Conservation (phyloP, 192 early-diverging fungal genomes). For the Phlyctochytrium arcticum region DNA sequence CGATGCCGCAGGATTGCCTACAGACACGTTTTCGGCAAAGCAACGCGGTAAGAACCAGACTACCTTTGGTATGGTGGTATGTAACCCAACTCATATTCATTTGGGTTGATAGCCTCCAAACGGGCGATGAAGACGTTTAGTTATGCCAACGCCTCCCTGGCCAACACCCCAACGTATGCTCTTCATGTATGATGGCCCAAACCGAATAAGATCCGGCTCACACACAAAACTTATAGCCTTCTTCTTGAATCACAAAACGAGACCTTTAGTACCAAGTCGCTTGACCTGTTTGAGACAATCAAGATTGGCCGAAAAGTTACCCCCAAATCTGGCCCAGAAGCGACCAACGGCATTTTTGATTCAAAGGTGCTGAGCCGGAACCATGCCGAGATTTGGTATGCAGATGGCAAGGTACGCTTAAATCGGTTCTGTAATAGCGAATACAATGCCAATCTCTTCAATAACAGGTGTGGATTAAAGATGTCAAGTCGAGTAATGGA, state of each 20-base stretch:
- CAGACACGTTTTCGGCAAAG: background rate
- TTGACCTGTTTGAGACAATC: constrained; percentile 56
- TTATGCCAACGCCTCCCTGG: constrained; percentile 17
- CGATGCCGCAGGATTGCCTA: background rate
- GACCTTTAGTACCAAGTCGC: constrained; percentile 15
- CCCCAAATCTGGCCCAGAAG: constrained; percentile 55
- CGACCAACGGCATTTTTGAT: constrained; percentile 76
- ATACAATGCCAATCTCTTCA: background rate
- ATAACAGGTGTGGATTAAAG: constrained; percentile 63
- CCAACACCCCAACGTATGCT: constrained; percentile 23
- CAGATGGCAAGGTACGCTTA: constrained; percentile 52
- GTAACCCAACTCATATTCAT: background rate
- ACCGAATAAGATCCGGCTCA: background rate
- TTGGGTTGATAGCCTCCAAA: constrained; percentile 6
- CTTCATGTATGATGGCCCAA: no score
- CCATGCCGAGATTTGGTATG: constrained; percentile 72
- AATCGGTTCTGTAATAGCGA: background rate
- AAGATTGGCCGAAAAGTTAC: constrained; percentile 71
- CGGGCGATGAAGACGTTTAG: constrained; percentile 28
- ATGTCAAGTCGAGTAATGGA: constrained; percentile 75
- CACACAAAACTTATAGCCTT: background rate
- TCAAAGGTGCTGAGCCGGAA: constrained; percentile 73
- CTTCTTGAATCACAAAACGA: constrained; percentile 25
- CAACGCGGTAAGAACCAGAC: background rate
- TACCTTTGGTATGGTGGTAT: background rate